A percentile compares a stretch with the other conserved stretches of the same genome.
Evolutionary conservation across 192 early-diverging fungal genomes (phyloP).

Genomic region (Podila clonocystis): DNA sequence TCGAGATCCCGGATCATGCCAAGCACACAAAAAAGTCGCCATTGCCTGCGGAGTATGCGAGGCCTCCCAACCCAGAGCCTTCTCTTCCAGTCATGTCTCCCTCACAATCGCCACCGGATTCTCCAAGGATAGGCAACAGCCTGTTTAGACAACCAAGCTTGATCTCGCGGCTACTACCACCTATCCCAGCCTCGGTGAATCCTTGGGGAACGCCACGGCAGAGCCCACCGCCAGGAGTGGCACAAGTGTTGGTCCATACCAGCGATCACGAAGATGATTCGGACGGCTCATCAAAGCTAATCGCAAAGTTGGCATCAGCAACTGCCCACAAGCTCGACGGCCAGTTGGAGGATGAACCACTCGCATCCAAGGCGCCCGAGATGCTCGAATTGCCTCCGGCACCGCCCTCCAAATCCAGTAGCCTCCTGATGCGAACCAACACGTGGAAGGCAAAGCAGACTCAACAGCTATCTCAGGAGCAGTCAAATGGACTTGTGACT

Average conservation of each 20-base stretch:
- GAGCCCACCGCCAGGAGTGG: background rate
- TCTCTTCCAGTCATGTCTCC: background rate
- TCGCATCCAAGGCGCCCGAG: too few relatives aligned
- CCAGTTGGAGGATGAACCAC: too few relatives aligned
- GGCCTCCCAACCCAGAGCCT: background rate
- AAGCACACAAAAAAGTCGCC: too few relatives aligned
- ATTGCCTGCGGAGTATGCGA: too few relatives aligned
- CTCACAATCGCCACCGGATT: background rate
- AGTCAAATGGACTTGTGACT: background rate
- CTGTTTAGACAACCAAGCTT: constrained; percentile 15
- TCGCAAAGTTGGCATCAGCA: too few relatives aligned
- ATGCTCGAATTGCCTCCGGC: background rate
- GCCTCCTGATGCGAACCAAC: background rate
- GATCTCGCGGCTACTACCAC: constrained; percentile 25
- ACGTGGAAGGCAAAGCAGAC: background rate
- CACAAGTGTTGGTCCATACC: background rate
- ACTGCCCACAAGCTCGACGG: too few relatives aligned
- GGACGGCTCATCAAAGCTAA: too few relatives aligned
- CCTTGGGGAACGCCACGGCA: constrained; percentile 18
- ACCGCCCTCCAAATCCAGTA: background rate
- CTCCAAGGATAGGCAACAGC: background rate
- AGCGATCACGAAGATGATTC: background rate
- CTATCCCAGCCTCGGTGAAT: constrained; percentile 28
- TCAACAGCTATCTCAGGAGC: background rate
- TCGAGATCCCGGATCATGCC: constrained; percentile 31